Evolutionary conservation across 2,329 filamentous ascomycete species (phyloP), one percentile per base, ranked within the genome.

Genomic region (Pyricularia grisea): DNA sequence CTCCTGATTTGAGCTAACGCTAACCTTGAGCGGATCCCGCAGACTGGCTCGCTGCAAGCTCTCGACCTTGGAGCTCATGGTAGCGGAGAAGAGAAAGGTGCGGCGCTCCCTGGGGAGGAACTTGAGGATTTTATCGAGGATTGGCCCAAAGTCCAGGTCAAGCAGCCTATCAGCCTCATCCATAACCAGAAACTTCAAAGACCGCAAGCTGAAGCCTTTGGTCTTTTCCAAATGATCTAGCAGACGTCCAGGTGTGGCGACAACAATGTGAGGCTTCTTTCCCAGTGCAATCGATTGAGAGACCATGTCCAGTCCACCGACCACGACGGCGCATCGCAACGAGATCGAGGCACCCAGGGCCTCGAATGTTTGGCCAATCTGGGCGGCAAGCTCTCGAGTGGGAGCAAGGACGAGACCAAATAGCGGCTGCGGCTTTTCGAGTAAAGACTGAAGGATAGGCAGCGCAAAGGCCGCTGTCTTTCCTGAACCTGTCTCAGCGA

Each of bases 271-370:
- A 9, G 95, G 95, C 74, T 94, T 94, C 84, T 97, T 97, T n/a
- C 92, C 93, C 0, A 99, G 86, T 0, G 94, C 91, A 72, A 99
- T 96, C 0, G 91, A 81, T 78, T 99, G 95, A 0, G 92, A 87
- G 0, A 97, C 92, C 92, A 97, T 97, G 73, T 98, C 94, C 84
- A 98, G 89, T 63, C 95, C 95, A 74, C 95, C 95, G 1, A 98
- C 92, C 63, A 99, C 88, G 20, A 94, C 90, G 7, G 92, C 90
- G 75, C 89, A 93, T 75, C 93, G 88, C 55, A 98, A 90, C n/a
- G 89, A 91, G 73, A 99, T 97, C 31, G 93, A 83, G 11, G 92
- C 89, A 5, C 94, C 94, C 0, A 99, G 85, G 0, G 92, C 92
- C 76, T 97, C 94, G 73, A 97, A 94, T 2, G 91, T 85, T 76